Evolutionary conservation across 352 stramenopile species (phyloP), one percentile per base, ranked within the genome.

Genomic region (Phytophthora sp.): DNA sequence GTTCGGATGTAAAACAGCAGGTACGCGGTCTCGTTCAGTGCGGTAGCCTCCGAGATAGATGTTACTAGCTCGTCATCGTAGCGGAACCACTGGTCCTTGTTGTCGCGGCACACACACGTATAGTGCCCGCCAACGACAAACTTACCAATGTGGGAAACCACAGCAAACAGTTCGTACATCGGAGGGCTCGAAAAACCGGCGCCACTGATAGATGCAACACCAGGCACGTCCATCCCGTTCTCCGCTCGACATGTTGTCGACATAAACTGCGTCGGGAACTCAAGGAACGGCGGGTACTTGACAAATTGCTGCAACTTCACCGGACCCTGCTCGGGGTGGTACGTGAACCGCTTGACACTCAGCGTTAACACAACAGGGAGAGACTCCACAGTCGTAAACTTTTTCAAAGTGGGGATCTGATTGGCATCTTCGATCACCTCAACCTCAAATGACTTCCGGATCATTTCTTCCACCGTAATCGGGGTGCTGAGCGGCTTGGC

Each of bases 51-150:
- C 39, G 85, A 84, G 52, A 93, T 84, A 12, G 84, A 83, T 24
- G 81, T 72, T 63, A 94, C 87, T 54, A 90, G 82, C 69, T 95
- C 87, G 62, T 95, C 87, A 42, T 95, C 72, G 49, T 86, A 95
- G 34, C 77, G 76, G 67, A 91, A 92, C 87, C 87, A 95, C 69
- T 95, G 87, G 55, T 94, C 87, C 54, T 94, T 95, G 69, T 92
- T 92, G 72, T 95, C 87, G 17, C 84, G 84, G 38, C 87, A 95
- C 28, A 93, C 72, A 12, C 81, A 85, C 35, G 87, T 95, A 68
- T 95, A 95, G 67, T 95, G 87, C 3, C 87, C 87, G 18, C 87
- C 87, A 0, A 92, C 79, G 17, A 92, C 82, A 30, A 87, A 87
- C 48, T 92, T 90, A 49, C 87, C 87, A 12, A 92, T 66, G 44